Evolutionary conservation across 1,284 basidiomycete genomes (phyloP).

Genomic region (Rhodotorula sp.): DNA sequence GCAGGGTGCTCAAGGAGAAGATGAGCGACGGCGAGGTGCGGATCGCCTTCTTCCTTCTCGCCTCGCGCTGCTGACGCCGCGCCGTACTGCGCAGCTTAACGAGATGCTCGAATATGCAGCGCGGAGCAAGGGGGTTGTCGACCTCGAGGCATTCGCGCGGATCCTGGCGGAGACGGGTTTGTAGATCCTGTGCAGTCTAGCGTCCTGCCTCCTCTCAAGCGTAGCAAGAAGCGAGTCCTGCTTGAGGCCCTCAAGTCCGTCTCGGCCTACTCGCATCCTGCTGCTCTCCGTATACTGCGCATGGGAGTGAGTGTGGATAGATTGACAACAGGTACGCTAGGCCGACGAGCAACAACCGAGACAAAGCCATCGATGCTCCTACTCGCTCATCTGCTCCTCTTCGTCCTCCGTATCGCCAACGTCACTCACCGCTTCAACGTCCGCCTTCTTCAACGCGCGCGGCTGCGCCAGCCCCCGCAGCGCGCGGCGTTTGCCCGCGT

Average conservation of each 20-base stretch:
- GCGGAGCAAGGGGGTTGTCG: constrained; percentile 25
- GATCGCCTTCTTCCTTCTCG: not conserved
- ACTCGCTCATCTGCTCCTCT: not conserved
- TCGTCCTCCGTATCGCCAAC: constrained; percentile 15
- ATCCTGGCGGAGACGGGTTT: constrained; percentile 37
- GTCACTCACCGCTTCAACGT: constrained; percentile 12
- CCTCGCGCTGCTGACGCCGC: not conserved
- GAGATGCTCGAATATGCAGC: constrained; percentile 47
- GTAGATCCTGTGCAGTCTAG: constrained; percentile 9
- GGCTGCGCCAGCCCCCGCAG: constrained; percentile 3
- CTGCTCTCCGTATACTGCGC: too few relatives aligned
- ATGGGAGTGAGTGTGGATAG: not conserved
- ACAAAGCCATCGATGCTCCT: not conserved
- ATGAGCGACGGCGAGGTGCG: constrained; percentile 44
- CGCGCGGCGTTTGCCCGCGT: not conserved
- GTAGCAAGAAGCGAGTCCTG: too few relatives aligned
- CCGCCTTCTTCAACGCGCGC: constrained; percentile 10
- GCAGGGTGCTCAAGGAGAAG: constrained; percentile 43
- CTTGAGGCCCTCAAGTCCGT: too few relatives aligned
- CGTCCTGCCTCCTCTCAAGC: too few relatives aligned
- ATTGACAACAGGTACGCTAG: not conserved
- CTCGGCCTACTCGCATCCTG: too few relatives aligned
- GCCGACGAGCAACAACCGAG: too few relatives aligned
- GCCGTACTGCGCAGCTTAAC: constrained; percentile 24
- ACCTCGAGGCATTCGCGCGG: constrained; percentile 38